These are phyloP conservation scores for Prinsepia uniflora DNA, from an alignment of 306 rosid species.

Conservation along the genomic window DNA sequence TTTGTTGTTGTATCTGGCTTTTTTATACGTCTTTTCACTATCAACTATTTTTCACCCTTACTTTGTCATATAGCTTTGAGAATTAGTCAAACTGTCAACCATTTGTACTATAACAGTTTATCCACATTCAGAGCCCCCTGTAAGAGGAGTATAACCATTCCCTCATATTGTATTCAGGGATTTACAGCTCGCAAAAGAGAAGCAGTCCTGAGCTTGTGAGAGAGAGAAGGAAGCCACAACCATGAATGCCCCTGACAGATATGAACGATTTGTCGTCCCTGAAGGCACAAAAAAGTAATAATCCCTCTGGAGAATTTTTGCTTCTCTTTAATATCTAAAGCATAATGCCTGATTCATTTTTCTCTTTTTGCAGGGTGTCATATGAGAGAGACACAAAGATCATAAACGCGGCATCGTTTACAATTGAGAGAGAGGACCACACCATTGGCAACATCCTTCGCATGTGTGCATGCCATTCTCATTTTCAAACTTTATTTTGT, in stretches of 20 bases:
- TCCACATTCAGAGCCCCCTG: not conserved
- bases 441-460: conserved; percentile 85
- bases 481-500: not conserved
- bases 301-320: not conserved
- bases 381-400: conserved; percentile 94
- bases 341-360: not conserved
- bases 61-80: not conserved
- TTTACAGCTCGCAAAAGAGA: not conserved
- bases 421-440: conserved; percentile 88
- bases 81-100: not conserved
- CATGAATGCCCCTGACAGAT: conserved; percentile 95
- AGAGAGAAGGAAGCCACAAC: conserved; percentile 15
- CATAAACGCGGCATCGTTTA: conserved; percentile 79
- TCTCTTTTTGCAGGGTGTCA: conserved; percentile 54
- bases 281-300: conserved; percentile 84
- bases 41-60: not conserved
- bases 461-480: conserved; percentile 41
- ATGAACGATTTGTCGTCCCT: conserved; percentile 91
- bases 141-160: not conserved
- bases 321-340: not conserved
- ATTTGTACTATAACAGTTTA: not conserved
- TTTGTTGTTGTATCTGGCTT: not conserved
- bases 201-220: not conserved
- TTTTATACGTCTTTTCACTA: not conserved
- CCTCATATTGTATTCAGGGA: not conserved